Evolutionary conservation across 75 land plant genomes (phyloP).

Genomic region (Pinus taeda): DNA sequence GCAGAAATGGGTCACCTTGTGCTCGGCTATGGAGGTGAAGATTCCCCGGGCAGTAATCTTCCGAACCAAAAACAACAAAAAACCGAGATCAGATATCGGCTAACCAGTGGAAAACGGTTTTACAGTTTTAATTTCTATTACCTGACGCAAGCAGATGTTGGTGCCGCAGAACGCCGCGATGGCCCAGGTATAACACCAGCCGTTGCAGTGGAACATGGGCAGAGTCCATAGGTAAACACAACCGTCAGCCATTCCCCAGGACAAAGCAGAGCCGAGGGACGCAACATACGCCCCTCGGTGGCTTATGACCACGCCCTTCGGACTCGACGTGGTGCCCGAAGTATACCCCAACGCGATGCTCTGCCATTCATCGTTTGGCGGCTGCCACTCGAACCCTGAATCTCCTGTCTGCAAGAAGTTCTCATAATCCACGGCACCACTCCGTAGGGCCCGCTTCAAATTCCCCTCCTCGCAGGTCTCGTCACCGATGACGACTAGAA

Average conservation of each 20-base stretch:
- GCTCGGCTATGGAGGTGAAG: conserved; percentile 63
- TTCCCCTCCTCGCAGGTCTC: conserved; percentile 36
- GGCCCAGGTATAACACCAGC: conserved; percentile 93
- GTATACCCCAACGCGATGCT: conserved; percentile 89
- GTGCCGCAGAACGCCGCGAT: conserved; percentile 87
- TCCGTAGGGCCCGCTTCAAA: conserved; percentile 41
- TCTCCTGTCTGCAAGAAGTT: conserved; percentile 70
- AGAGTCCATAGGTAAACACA: conserved; percentile 90
- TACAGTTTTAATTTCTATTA: conserved; percentile 9
- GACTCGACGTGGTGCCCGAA: conserved; percentile 90
- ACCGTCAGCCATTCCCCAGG: conserved; percentile 80
- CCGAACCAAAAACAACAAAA: not conserved
- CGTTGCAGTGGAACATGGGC: conserved; percentile 93
- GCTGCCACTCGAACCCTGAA: conserved; percentile 57
- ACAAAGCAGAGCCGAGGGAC: conserved; percentile 49
- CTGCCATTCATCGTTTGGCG: conserved; percentile 91
- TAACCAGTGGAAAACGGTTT: not conserved
- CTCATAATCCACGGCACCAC: conserved; percentile 82
- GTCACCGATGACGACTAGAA: conserved; percentile 70
- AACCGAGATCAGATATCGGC: too few species aligned
- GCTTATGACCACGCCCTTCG: conserved; percentile 82
- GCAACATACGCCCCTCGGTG: conserved; percentile 88
- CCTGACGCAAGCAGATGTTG: conserved; percentile 86
- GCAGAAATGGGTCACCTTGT: conserved; percentile 85
- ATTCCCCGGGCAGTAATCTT: conserved; percentile 81